Evolutionary conservation across 768 basidiomycete species (phyloP), one percentile per base, ranked within the genome.

Genomic region (Russula emetica): DNA sequence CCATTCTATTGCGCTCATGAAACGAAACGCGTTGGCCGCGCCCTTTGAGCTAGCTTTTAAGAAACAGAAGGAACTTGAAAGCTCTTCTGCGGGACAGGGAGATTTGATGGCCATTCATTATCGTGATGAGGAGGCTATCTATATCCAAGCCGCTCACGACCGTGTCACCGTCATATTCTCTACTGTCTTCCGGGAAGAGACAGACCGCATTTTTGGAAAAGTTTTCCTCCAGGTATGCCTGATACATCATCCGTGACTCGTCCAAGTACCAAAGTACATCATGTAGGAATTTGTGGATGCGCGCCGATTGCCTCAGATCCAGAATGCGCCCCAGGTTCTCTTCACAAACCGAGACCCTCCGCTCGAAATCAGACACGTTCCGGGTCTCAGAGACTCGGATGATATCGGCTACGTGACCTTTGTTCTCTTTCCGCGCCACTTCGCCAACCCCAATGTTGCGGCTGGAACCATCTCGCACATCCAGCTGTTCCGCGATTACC

Each of bases 121-220:
- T 76, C 87, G 97, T 53, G 94, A 94, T 69, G 93, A 98, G 70
- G 97, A 99, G 76, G 95, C 92, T 22, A 95, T 99, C 74, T 98
- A 94, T 72, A 83, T 99, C 47, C 92, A 92, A 71, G 93, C 97
- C 2, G 86, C 91, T 47, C 83, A 85, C 52, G 97, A 99, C 79
- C 90, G 97, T 66, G 96, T 99, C 57, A 98, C 97, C 0, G 92
- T 98, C 62, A 91, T 98, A 72, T 98, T 99, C 77, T 94, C 92
- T 4, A 99, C 97, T 22, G 82, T 97, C 55, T 99, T 99, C 79
- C 83, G 88, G 69, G 97, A 98, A 71, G 97, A 99, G 75, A 97
- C 96, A 1, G 97, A 99, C 75, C 84, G 94, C 59, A 92, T 98
- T 55, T 93, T 93, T 74, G 97, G 97, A 16, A 95, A 94, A 74